Base-by-base conservation (phyloP, 805 yeast genomes). In the Nakazawaea peltata region DNA sequence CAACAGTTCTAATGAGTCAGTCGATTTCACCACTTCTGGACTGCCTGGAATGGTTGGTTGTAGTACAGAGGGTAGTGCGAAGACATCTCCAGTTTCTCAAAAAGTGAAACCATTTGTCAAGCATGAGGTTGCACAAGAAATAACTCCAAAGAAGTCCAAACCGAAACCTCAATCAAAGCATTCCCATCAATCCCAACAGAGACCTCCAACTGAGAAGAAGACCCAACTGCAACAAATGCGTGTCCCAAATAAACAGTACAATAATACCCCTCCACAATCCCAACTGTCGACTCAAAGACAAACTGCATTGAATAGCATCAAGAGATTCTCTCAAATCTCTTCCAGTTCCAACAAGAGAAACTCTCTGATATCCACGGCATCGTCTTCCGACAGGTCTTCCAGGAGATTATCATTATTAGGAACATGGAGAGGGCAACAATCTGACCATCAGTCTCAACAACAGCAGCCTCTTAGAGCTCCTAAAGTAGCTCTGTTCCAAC, bases 21-120 rank as follows among this genome's bases (percentile, higher is more conserved):
- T 30, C 9, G 28, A 28, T 12, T 34, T 34, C 25, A 16, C 33
- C 8, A 28, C 14, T 12, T 36, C 31, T 19, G 41, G 37, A 6
- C 33, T 33, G 18, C 41, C 41, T 11, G 41, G 41, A 2, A 16
- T 33, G 8, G 41, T 33, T 28, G 41, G 25, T 14, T 14, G n/a
- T n/a, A n/a, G n/a, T n/a, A n/a, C n/a, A n/a, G n/a, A n/a, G n/a
- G n/a, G n/a, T n/a, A n/a, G n/a, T n/a, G n/a, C n/a, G n/a, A n/a
- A n/a, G n/a, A n/a, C n/a, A n/a, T n/a, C n/a, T n/a, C n/a, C n/a
- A n/a, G n/a, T n/a, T n/a, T n/a, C n/a, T n/a, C n/a, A n/a, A n/a
- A n/a, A n/a, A n/a, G n/a, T n/a, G n/a, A n/a, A n/a, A 17, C n/a
- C n/a, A n/a, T n/a, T n/a, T n/a, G n/a, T n/a, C n/a, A n/a, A n/a